phyloP scores from a whole-genome alignment of 2,329 filamentous ascomycete species.

The Trichoderma arundinaceum region DNA sequence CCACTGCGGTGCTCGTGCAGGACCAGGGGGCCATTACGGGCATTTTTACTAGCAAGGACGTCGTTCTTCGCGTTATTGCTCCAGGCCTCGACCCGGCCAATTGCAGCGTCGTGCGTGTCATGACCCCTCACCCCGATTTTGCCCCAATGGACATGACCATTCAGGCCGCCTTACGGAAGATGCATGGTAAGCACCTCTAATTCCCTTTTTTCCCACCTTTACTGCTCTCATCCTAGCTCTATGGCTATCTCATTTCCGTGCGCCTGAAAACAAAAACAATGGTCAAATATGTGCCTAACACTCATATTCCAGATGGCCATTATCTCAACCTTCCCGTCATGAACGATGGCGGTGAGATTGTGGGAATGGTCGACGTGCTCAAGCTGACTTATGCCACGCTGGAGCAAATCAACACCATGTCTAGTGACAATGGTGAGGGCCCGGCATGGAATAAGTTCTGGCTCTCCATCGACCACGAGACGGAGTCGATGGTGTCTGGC shows the following conservation, averaged over 20 bases:
- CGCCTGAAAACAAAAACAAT: slow-evolving; percentile 15
- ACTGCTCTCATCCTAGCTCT: not conserved
- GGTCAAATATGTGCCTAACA: slow-evolving; percentile 29
- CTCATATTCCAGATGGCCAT: slow-evolving; percentile 74
- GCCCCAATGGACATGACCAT: slow-evolving; percentile 99
- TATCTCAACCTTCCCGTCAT: slow-evolving; percentile 98
- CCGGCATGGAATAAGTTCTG: slow-evolving; percentile 99
- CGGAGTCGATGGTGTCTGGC: slow-evolving; percentile 94
- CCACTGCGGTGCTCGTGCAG: slow-evolving; percentile 92
- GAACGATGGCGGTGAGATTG: slow-evolving; percentile 96
- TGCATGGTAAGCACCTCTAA: slow-evolving; percentile 76
- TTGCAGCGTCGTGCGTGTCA: slow-evolving; percentile 97
- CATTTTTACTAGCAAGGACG: slow-evolving; percentile 99
- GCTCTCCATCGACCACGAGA: slow-evolving; percentile 93
- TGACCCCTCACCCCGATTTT: slow-evolving; percentile 99
- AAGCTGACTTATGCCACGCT: slow-evolving; percentile 98
- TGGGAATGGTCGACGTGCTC: slow-evolving; percentile 98
- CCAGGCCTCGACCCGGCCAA: slow-evolving; percentile 91
- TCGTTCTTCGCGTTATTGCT: slow-evolving; percentile 95
- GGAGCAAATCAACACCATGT: slow-evolving; percentile 97
- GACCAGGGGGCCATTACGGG: slow-evolving; percentile 97
- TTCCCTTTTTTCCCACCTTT: not conserved
- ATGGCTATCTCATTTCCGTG: slow-evolving; percentile 11
- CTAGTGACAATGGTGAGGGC: slow-evolving; percentile 84
- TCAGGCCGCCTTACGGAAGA: slow-evolving; percentile 95